These are phyloP conservation scores for Paspalum notatum DNA, from an alignment of 176 grass and related monocot genomes.

Conservation along the genomic window DNA sequence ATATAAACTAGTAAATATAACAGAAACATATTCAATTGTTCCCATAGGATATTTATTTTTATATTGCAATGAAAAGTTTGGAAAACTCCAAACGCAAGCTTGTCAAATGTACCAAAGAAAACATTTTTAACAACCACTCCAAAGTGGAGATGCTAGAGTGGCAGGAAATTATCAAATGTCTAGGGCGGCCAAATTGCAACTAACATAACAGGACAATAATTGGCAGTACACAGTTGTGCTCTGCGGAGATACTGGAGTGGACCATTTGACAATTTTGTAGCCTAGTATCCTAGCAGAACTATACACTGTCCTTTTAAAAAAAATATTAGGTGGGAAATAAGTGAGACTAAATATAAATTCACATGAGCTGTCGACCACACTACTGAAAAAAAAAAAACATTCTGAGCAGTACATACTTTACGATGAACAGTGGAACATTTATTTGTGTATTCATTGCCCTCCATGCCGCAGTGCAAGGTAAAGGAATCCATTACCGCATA, in stretches of 20 bases:
- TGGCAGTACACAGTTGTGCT: conserved; percentile 30
- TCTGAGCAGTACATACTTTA: conserved; percentile 3
- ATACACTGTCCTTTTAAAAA: not conserved
- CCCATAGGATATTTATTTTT: not conserved
- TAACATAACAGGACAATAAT: conserved; percentile 42
- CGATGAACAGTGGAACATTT: not conserved
- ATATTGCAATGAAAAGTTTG: not conserved
- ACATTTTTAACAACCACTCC: not conserved
- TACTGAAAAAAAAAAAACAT: not conserved
- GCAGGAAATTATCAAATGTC: conserved; percentile 7
- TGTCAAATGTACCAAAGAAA: conserved; percentile 13
- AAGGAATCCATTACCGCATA: conserved; percentile 33
- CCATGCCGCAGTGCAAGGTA: not conserved
- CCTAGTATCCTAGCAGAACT: not conserved
- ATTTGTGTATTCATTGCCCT: conserved; percentile 1
- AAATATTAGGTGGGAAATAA: not conserved
- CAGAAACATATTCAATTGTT: not conserved
- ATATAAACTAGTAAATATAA: not conserved
- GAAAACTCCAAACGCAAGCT: not conserved
- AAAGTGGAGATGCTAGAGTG: not conserved
- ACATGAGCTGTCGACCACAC: not conserved
- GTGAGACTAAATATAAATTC: not conserved
- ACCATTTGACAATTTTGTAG: conserved; percentile 28
- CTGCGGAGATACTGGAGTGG: conserved; percentile 24
- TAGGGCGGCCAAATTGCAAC: not conserved